Percentiles rank a stretch among this genome's conserved stretches.
phyloP scores from a whole-genome alignment of 176 grass and related monocot species.

The Canna indica region DNA sequence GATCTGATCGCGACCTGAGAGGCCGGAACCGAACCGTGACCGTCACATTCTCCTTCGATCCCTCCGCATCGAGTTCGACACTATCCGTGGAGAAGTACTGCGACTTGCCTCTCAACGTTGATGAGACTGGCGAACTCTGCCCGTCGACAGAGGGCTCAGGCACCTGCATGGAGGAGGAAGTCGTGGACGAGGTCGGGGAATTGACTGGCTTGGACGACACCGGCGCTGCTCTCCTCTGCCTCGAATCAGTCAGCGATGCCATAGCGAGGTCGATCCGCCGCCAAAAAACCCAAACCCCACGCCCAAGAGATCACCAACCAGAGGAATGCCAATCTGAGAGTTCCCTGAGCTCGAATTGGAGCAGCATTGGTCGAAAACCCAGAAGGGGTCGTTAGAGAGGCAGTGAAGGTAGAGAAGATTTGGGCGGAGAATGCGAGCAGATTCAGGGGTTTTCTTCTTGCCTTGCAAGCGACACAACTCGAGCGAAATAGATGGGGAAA shows the following conservation, averaged over 20 bases:
- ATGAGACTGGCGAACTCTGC: constrained; percentile 48
- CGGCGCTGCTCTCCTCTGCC: constrained; percentile 38
- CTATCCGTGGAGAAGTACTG: constrained; percentile 24
- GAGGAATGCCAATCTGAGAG: constrained; percentile 19
- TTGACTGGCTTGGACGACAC: constrained; percentile 25
- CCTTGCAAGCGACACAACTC: constrained; percentile 51
- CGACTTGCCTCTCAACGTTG: constrained; percentile 19
- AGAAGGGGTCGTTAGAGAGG: constrained; percentile 14
- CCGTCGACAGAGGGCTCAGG: constrained; percentile 61
- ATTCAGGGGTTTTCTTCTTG: constrained; percentile 45
- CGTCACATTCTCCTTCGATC: constrained; percentile 86
- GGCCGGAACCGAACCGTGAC: constrained; percentile 97
- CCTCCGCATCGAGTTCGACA: constrained; percentile 35
- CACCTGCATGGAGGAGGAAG: constrained; percentile 55
- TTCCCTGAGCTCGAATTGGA: constrained; percentile 34
- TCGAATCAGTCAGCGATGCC: constrained; percentile 22
- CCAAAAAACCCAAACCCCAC: not conserved
- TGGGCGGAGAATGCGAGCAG: constrained; percentile 11
- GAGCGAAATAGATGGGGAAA: constrained; percentile 9
- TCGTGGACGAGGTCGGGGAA: constrained; percentile 77
- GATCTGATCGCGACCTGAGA: constrained; percentile 46
- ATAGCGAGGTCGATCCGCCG: not conserved
- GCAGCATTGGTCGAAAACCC: constrained; percentile 35
- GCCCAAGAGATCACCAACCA: not conserved
- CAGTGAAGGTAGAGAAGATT: constrained; percentile 9